Conservation (phyloP, 2,329 filamentous ascomycete species). For the Penicillium sp. region DNA sequence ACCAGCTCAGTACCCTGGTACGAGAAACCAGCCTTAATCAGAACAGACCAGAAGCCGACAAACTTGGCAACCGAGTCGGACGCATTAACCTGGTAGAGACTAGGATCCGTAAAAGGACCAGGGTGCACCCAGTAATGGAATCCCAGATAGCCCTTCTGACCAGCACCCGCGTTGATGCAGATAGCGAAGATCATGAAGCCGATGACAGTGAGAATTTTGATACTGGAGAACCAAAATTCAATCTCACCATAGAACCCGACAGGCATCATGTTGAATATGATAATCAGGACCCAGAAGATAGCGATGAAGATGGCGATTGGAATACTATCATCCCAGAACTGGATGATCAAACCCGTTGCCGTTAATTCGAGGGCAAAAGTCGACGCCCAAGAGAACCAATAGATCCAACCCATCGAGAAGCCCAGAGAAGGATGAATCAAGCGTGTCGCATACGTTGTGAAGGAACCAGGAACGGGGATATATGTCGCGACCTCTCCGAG, state of each 20-base stretch:
- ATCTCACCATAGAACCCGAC: conserved; percentile 75
- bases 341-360: conserved; percentile 72
- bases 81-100: conserved; percentile 61
- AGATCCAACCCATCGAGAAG: conserved; percentile 80
- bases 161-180: conserved; percentile 73
- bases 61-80: conserved; percentile 63
- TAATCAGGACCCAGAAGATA: conserved; percentile 73
- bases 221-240: conserved; percentile 76
- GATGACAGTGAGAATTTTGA: conserved; percentile 76
- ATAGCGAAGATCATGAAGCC: conserved; percentile 79
- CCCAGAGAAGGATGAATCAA: conserved; percentile 74
- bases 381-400: conserved; percentile 78
- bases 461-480: conserved; percentile 75
- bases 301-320: conserved; percentile 73
- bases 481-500: conserved; percentile 73
- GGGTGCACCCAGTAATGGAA: conserved; percentile 73
- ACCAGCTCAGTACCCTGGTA: conserved; percentile 70
- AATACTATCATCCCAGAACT: conserved; percentile 69
- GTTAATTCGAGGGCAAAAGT: conserved; percentile 75
- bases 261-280: conserved; percentile 70
- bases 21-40: conserved; percentile 47
- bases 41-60: conserved; percentile 61
- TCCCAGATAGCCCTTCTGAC: conserved; percentile 71
- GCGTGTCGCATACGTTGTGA: conserved; percentile 74
- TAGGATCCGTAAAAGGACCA: conserved; percentile 62